Evolutionary conservation across 2,329 filamentous ascomycete genomes (phyloP).

Genomic region (Annulohypoxylon truncatum): DNA sequence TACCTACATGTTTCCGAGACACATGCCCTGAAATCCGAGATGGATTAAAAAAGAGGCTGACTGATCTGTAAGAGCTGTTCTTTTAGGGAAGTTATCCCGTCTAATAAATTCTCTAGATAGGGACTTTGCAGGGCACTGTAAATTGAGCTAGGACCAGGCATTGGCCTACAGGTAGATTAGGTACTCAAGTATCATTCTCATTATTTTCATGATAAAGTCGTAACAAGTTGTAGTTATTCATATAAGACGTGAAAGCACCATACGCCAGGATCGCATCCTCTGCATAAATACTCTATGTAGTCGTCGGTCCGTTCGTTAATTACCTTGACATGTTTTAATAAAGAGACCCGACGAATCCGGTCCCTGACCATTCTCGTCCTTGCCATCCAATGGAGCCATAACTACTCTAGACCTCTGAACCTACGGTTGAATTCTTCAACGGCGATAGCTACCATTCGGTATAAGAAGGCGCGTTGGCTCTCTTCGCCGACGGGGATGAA

Average conservation of each 20-base stretch:
- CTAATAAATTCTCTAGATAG: no score
- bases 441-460: conserved; percentile 73
- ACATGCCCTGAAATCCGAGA: no score
- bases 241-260: conserved; percentile 9
- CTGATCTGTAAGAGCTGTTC: no score
- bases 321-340: background rate
- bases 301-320: background rate
- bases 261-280: conserved; percentile 9
- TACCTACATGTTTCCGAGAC: no score
- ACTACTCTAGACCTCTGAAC: conserved; percentile 60
- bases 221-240: conserved; percentile 17
- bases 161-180: background rate
- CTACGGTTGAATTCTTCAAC: conserved; percentile 75
- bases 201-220: conserved; percentile 24
- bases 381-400: background rate
- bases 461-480: conserved; percentile 72
- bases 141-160: background rate
- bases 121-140: background rate
- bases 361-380: background rate
- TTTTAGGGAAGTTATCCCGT: no score
- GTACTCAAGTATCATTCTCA: conserved; percentile 16
- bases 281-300: background rate
- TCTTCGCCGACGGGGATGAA: conserved; percentile 96
- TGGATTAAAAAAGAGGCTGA: background rate
- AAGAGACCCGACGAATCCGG: background rate